Evolutionary conservation across 1,139 yeast genomes (phyloP), one percentile per base, ranked within the genome.

Genomic region (Sugiyamaella paludigena): DNA sequence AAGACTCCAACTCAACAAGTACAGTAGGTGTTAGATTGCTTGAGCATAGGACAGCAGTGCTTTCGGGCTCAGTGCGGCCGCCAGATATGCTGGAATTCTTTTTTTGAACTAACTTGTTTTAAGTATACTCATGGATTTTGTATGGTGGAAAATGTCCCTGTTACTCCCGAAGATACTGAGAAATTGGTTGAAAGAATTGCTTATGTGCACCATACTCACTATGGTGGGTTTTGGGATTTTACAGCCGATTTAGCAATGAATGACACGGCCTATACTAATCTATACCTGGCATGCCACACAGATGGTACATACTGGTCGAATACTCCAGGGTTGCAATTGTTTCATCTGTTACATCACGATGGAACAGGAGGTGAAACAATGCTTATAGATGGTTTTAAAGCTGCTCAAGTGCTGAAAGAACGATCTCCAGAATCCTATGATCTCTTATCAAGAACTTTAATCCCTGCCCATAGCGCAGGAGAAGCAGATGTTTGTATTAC

Each of bases 211-310:
- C 84, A 83, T 19, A 84, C 92, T 1, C 91, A 84, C 64, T 84
- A 84, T 55, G 91, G 89, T 27, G 89, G 87, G 3, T 84, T 84
- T 66, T 84, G 91, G 89, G 89, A 83, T 59, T 84, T 84, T 63
- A 84, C 91, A 19, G 77, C 87, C 11, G 87, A 84, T 62, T 70
- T 84, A 60, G 75, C 83, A 40, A 83, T 80, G 68, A 79, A 80
- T 49, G 92, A 84, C 62, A 82, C 88, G 2, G 92, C 91, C 2
- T 84, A 84, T 63, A 83, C 89, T 24, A 81, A 82, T 60, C 72
- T 83, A 52, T 85, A 81, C 56, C 78, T 84, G 51, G 79, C 80
- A 13, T 70, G 80, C 16, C 92, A 84, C 61, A 83, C 89, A 2
- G 91, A 84, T 63, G 91, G 91, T 1, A 84, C 91, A 1, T 84